phyloP scores from a whole-genome alignment of 2,329 filamentous ascomycete species.

The Incumbomyces lentus region DNA sequence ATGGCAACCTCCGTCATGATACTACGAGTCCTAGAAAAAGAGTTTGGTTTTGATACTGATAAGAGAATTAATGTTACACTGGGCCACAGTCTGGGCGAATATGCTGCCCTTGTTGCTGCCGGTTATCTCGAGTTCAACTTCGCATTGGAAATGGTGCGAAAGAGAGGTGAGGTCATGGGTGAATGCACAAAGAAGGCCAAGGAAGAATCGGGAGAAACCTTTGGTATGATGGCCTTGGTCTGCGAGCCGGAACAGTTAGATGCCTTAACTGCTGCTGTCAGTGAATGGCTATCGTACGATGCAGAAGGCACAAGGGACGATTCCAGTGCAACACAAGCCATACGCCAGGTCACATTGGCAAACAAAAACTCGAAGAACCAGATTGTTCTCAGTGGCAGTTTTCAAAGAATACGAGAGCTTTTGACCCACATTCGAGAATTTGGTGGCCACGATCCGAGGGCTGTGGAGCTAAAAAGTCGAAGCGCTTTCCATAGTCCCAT shows the following conservation, averaged over 20 bases:
- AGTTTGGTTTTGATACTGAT: slow-evolving; percentile 65
- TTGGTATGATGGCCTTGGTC: slow-evolving; percentile 89
- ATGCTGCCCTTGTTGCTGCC: slow-evolving; percentile 77
- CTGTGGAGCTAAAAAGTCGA: slow-evolving; percentile 76
- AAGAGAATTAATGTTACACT: slow-evolving; percentile 71
- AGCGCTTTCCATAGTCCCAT: slow-evolving; percentile 85
- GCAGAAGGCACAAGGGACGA: slow-evolving; percentile 58
- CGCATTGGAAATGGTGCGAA: slow-evolving; percentile 64
- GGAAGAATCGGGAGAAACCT: slow-evolving; percentile 62
- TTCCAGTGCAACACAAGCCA: slow-evolving; percentile 57
- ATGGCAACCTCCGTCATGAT: slow-evolving; percentile 92
- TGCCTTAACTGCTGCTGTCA: slow-evolving; percentile 60
- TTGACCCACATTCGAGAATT: slow-evolving; percentile 80
- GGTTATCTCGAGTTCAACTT: slow-evolving; percentile 70
- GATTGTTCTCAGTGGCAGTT: slow-evolving; percentile 82
- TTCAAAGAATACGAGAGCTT: slow-evolving; percentile 69
- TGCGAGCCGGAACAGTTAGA: slow-evolving; percentile 71
- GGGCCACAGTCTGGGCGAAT: slow-evolving; percentile 87
- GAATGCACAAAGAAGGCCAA: slow-evolving; percentile 59
- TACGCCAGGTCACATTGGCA: slow-evolving; percentile 79
- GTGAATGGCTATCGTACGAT: slow-evolving; percentile 65
- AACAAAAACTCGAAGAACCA: slow-evolving; percentile 96
- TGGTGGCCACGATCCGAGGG: slow-evolving; percentile 79
- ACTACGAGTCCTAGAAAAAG: slow-evolving; percentile 71
- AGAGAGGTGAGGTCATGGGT: slow-evolving; percentile 73